phyloP scores from a whole-genome alignment of 2,329 filamentous ascomycete genomes.

The Rhynchosporium agropyri region DNA sequence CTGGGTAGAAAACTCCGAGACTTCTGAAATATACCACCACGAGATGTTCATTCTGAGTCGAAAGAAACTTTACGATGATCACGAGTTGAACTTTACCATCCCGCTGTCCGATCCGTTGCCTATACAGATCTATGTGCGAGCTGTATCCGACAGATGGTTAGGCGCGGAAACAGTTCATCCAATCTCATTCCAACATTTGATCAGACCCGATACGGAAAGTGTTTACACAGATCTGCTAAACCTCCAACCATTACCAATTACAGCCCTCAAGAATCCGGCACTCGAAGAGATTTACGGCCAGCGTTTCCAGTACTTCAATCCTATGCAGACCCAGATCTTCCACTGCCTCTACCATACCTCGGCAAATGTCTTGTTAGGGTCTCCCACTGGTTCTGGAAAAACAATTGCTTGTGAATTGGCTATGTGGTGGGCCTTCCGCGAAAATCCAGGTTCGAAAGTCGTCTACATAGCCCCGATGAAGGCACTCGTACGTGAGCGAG shows the following conservation, averaged over 20 bases:
- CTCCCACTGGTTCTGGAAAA: slow-evolving; percentile 95
- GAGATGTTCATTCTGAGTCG: slow-evolving; percentile 94
- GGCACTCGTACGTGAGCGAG: slow-evolving; percentile 91
- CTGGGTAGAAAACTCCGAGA: slow-evolving; percentile 98
- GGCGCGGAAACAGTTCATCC: slow-evolving; percentile 95
- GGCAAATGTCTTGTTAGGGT: slow-evolving; percentile 90
- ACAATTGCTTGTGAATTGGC: slow-evolving; percentile 94
- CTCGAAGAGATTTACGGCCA: slow-evolving; percentile 87
- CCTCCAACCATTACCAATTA: slow-evolving; percentile 84
- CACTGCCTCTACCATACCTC: slow-evolving; percentile 92
- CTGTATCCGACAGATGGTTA: slow-evolving; percentile 93
- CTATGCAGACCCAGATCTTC: slow-evolving; percentile 99
- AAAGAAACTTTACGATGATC: slow-evolving; percentile 90
- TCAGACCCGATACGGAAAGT: slow-evolving; percentile 95
- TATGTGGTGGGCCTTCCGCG: slow-evolving; percentile 99
- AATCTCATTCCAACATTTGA: slow-evolving; percentile 96
- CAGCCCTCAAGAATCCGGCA: slow-evolving; percentile 81
- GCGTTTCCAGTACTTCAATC: slow-evolving; percentile 96
- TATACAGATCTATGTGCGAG: slow-evolving; percentile 92
- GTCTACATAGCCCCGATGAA: slow-evolving; percentile 99
- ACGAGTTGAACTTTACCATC: slow-evolving; percentile 97
- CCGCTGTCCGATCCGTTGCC: slow-evolving; percentile 90
- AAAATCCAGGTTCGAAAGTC: slow-evolving; percentile 92
- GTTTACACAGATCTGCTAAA: slow-evolving; percentile 94
- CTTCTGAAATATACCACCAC: slow-evolving; percentile 95